phyloP scores from a whole-genome alignment of 441 rosid genomes.

The Syzygium syzygioides region DNA sequence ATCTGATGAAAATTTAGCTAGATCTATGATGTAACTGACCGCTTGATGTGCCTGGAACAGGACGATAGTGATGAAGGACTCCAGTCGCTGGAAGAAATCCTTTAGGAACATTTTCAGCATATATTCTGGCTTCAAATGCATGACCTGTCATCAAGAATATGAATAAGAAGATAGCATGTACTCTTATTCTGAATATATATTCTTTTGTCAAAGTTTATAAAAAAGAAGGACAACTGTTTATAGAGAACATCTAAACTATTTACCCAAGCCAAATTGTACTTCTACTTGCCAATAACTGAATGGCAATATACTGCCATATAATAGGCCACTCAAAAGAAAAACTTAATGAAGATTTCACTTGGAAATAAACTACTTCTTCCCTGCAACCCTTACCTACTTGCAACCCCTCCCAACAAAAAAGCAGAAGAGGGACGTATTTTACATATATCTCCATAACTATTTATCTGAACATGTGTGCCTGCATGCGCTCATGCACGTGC shows the following conservation, averaged over 20 bases:
- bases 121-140: constrained; percentile 94
- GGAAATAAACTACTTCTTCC: background rate
- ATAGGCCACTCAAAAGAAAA: background rate
- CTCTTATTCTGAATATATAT: background rate
- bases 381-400: background rate
- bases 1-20: background rate
- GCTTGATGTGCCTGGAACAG: constrained; percentile 61
- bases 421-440: background rate
- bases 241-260: background rate
- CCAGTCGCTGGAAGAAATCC: constrained; percentile 99
- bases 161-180: background rate
- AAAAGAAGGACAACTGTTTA: background rate
- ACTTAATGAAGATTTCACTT: background rate
- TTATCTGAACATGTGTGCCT: background rate
- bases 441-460: background rate
- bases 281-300: background rate
- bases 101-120: constrained; percentile 91
- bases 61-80: constrained; percentile 80
- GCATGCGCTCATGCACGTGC: background rate
- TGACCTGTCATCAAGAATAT: constrained; percentile 56
- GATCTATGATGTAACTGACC: constrained; percentile 28
- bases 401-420: accelerated
- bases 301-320: background rate
- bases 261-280: background rate
- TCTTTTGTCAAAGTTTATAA: background rate